Evolutionary conservation across 345 rosid species (phyloP).

Genomic region (Aethionema arabicum): DNA sequence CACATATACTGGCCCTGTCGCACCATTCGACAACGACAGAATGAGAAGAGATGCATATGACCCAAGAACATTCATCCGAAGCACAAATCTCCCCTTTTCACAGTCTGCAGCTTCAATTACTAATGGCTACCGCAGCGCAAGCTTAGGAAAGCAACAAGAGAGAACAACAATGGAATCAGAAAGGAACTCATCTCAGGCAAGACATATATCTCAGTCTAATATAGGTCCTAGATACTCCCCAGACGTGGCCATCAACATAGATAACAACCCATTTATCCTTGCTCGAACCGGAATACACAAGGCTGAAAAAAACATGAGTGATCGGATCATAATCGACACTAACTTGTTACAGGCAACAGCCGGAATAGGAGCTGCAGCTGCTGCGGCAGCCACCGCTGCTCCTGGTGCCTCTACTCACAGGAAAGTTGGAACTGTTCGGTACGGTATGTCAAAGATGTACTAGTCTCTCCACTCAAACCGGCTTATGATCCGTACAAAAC

Average conservation of each 20-base stretch:
- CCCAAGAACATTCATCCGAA: conserved; percentile 61
- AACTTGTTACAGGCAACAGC: conserved; percentile 61
- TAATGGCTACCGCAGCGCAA: conserved; percentile 43
- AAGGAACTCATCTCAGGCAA: conserved; percentile 49
- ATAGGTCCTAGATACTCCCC: conserved; percentile 53
- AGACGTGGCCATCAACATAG: conserved; percentile 76
- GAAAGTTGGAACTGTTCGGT: conserved; percentile 77
- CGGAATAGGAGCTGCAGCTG: conserved; percentile 55
- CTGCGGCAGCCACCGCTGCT: conserved; percentile 41
- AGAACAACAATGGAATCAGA: conserved; percentile 46
- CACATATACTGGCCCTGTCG: conserved; percentile 58
- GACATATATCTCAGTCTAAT: conserved; percentile 57
- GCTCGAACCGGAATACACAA: conserved; percentile 57
- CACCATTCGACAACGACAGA: conserved; percentile 55
- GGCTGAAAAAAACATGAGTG: conserved; percentile 48
- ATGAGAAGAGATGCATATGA: conserved; percentile 56
- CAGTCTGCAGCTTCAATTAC: conserved; percentile 46
- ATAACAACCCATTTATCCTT: conserved; percentile 75
- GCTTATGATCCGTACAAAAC: conserved; percentile 15
- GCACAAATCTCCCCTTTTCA: conserved; percentile 43
- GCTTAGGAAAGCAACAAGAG: conserved; percentile 63
- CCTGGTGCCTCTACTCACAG: conserved; percentile 50
- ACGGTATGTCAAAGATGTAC: conserved; percentile 71
- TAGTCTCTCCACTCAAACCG: conserved; percentile 26
- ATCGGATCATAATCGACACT: conserved; percentile 56